phyloP scores from a whole-genome alignment of 768 basidiomycete genomes.

The Filobasidium wieringae region DNA sequence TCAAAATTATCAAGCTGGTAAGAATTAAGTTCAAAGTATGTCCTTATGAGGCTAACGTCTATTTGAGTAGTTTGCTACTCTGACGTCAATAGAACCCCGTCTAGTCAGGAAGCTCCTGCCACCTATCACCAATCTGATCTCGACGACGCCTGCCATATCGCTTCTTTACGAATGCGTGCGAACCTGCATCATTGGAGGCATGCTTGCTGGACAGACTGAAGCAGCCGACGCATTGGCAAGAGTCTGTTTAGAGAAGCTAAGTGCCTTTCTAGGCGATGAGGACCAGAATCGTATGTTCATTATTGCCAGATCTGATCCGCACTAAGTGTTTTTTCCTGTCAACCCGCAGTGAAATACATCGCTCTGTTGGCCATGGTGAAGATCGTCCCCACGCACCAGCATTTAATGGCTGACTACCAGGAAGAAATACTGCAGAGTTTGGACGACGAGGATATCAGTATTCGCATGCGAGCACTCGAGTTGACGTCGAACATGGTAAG shows the following conservation, averaged over 20 bases:
- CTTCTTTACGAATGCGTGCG: conserved; percentile 95
- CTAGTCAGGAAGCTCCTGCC: conserved; percentile 86
- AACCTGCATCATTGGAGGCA: conserved; percentile 93
- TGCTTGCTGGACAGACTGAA: conserved; percentile 54
- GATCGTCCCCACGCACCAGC: conserved; percentile 82
- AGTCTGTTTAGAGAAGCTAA: conserved; percentile 84
- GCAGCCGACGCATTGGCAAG: conserved; percentile 68
- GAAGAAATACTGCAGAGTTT: conserved; percentile 79
- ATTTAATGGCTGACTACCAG: conserved; percentile 82
- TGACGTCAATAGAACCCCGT: conserved; percentile 84
- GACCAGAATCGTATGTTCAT: conserved; percentile 79
- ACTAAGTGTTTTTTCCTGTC: conserved; percentile 1
- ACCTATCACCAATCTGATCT: conserved; percentile 88
- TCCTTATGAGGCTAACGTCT: background rate
- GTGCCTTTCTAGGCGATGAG: conserved; percentile 75
- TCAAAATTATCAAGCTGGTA: conserved; percentile 94
- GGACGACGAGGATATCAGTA: conserved; percentile 86
- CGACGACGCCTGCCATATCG: conserved; percentile 88
- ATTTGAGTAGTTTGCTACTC: conserved; percentile 69
- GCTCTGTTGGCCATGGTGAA: conserved; percentile 88
- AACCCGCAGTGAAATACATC: conserved; percentile 92
- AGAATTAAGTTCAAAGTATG: conserved; percentile 21
- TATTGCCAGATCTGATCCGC: background rate
- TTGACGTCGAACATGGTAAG: conserved; percentile 83
- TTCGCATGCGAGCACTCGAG: conserved; percentile 89